These are phyloP conservation scores for Pichia heedii DNA, from an alignment of 805 yeast genomes.

Conservation along the genomic window DNA sequence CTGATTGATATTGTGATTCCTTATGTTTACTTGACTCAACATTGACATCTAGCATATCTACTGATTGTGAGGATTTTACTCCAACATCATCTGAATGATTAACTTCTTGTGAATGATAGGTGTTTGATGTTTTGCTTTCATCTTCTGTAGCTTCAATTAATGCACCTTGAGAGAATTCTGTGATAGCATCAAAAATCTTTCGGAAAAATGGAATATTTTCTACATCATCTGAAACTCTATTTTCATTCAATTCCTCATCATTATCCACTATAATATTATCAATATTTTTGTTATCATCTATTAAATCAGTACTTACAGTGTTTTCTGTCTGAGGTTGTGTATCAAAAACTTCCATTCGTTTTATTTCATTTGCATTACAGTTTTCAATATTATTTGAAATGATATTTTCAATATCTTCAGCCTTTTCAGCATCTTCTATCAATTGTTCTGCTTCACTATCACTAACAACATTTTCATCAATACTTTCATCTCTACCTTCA, in stretches of 20 bases:
- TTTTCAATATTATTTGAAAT: not conserved
- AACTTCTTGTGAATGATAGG: not conserved
- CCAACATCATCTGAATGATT: not conserved
- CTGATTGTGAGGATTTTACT: no score
- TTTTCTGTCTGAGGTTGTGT: no score
- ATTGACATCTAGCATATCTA: no score
- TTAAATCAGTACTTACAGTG: no score
- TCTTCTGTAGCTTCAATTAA: constrained; percentile 1
- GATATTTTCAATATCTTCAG: not conserved
- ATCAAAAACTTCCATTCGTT: no score
- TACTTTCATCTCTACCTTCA: not conserved
- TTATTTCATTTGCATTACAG: no score
- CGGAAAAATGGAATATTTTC: not conserved
- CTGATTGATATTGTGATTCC: no score
- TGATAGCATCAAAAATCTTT: not conserved
- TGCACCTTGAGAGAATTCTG: constrained; percentile 4
- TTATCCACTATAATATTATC: constrained; percentile 2
- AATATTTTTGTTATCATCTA: no score
- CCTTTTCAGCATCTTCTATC: no score
- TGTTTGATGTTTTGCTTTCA: not conserved
- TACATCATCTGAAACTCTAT: constrained; percentile 1
- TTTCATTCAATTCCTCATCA: not conserved
- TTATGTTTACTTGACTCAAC: no score
- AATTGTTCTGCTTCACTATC: not conserved
- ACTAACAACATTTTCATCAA: not conserved